Evolutionary conservation across 176 grass and related monocot species (phyloP), one percentile per base, ranked within the genome.

Genomic region (Alloteropsis semialata): DNA sequence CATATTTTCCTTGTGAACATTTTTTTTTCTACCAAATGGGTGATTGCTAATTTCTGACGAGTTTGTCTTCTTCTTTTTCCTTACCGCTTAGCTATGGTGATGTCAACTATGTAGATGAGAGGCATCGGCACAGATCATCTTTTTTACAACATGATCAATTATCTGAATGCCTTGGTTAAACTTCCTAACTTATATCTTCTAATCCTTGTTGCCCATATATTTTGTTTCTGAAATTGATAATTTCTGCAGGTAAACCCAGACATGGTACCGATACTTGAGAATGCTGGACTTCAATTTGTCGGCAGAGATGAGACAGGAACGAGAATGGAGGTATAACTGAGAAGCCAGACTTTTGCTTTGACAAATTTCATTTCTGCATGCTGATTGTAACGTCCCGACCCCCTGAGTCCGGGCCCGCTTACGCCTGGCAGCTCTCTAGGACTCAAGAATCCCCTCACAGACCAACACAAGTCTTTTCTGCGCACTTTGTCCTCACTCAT

Each of bases 211-310:
- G 34, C 34, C 6, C 4, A n/a, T n/a, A n/a, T 76, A 16, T 51
- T 49, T 61, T 44, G 3, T 16, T 1, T 56, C 54, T 86, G 37
- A 76, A 76, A 71, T 82, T 19, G 32, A 19, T 8, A 29, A 27
- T 50, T 85, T 87, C 38, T 16, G 68, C 75, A 94, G 92, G 89
- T 94, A 34, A 94, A 94, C 78, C 92, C 92, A 75, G 84, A 89
- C 60, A 89, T 94, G 89, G 89, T 94, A 39, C 51, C 87, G 39
- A 81, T 87, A 45, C 85, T 94, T 61, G 92, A 94, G 87, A 91
- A 61, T 44, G 92, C 92, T 46, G 92, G 92, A 28, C 84, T 94
- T 64, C 19, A 81, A 33, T 94, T 94, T 85, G 92, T 94, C 75
- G 92, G 89, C 44, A 89, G 87, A 91, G 92, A 91, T 79, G 84